Conservation (phyloP, 805 yeast species). For the Priceomyces melissophilus region DNA sequence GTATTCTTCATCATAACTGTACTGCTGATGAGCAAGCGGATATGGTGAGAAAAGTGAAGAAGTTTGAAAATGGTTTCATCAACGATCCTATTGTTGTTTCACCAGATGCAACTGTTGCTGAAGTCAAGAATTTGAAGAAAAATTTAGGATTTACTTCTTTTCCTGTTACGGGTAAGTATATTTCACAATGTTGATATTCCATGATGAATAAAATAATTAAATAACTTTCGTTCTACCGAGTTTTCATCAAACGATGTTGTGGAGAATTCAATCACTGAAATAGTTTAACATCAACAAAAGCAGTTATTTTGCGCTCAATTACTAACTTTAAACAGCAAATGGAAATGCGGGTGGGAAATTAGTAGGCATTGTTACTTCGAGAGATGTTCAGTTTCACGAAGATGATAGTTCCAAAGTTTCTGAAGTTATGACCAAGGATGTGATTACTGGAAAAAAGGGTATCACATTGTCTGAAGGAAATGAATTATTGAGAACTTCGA, state of each 20-base stretch:
- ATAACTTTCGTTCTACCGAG: conserved; percentile 99
- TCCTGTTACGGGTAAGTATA: conserved; percentile 97
- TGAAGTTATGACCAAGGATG: conserved; percentile 86
- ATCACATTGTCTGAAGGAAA: conserved; percentile 83
- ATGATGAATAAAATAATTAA: conserved; percentile 15
- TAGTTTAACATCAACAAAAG: background rate
- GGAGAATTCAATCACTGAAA: conserved; percentile 51
- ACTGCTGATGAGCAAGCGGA: conserved; percentile 96
- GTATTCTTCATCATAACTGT: conserved; percentile 97
- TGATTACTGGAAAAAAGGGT: conserved; percentile 81
- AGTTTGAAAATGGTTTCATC: conserved; percentile 96
- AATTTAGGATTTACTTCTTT: conserved; percentile 90
- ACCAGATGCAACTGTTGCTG: conserved; percentile 74
- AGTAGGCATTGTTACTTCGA: conserved; percentile 92
- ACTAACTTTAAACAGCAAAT: conserved; percentile 53
- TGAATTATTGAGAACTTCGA: conserved; percentile 82
- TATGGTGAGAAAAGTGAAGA: conserved; percentile 96
- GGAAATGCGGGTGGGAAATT: conserved; percentile 88
- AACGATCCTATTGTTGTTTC: conserved; percentile 82
- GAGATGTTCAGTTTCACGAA: conserved; percentile 95
- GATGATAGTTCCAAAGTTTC: conserved; percentile 58
- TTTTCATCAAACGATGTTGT: conserved; percentile 92
- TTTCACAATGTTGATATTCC: background rate
- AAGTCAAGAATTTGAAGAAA: conserved; percentile 68
- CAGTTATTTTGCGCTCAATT: conserved; percentile 4